Evolutionary conservation across 345 rosid genomes (phyloP).

Genomic region (Eucalyptus lansdowneana): DNA sequence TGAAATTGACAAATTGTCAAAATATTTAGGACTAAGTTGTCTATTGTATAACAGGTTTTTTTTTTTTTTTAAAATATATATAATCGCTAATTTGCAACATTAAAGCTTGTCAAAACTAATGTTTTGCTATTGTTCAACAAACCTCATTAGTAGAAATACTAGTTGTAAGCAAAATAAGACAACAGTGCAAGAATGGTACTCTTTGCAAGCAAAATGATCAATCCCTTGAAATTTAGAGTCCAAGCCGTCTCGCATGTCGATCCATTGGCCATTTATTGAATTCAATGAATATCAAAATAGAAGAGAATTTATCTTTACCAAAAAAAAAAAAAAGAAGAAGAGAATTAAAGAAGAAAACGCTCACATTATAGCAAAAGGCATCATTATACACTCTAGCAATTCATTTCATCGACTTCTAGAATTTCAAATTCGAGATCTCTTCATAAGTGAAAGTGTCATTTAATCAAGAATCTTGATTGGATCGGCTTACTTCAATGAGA

Average conservation of each 20-base stretch:
- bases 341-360: background rate
- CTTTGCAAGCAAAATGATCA: background rate
- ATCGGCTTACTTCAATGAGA: too few species aligned
- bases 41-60: accelerated
- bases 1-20: too few species aligned
- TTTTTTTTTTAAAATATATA: too few species aligned
- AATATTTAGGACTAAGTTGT: accelerated
- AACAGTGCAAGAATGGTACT: background rate
- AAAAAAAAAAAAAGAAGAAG: too few species aligned
- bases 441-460: too few species aligned
- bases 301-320: too few species aligned
- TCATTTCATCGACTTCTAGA: background rate
- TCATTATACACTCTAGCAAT: background rate
- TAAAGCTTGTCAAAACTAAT: background rate
- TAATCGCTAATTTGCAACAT: background rate
- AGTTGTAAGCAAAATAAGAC: background rate
- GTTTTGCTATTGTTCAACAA: background rate
- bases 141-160: background rate
- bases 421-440: background rate
- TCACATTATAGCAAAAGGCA: background rate
- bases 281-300: background rate
- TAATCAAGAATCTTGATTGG: background rate
- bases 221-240: background rate
- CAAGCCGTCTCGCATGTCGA: background rate
- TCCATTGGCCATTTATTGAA: background rate